Conservation (phyloP, 495 filamentous ascomycete species). For the Apiosordaria backusii region DNA sequence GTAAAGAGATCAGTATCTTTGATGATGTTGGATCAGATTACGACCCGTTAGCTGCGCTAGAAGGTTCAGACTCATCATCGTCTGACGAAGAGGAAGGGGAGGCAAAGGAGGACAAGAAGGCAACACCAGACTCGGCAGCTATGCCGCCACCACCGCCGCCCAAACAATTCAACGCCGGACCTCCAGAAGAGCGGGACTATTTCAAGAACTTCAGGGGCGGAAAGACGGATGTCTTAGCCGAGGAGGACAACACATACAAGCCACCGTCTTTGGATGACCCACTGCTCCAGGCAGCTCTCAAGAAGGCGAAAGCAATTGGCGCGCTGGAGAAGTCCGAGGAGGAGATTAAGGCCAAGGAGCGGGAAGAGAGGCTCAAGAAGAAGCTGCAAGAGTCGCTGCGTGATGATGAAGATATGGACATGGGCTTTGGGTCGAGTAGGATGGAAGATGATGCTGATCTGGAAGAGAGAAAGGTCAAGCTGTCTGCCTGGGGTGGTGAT, state of each 20-base stretch:
- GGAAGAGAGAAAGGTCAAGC: constrained; percentile 56
- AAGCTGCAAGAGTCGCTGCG: constrained; percentile 74
- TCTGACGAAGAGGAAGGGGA: constrained; percentile 27
- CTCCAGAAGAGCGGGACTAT: constrained; percentile 51
- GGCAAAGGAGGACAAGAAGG: constrained; percentile 12
- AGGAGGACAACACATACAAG: constrained; percentile 39
- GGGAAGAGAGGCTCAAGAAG: constrained; percentile 62
- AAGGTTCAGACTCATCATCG: constrained; percentile 48
- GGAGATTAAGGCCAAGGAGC: constrained; percentile 44
- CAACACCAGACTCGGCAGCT: constrained; percentile 12
- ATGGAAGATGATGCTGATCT: constrained; percentile 75
- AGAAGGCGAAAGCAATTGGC: constrained; percentile 74
- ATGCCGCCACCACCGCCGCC: constrained; percentile 45
- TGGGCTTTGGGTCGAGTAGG: constrained; percentile 86
- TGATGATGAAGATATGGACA: constrained; percentile 88
- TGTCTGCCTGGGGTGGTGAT: constrained; percentile 57
- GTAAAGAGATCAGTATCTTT: constrained; percentile 74
- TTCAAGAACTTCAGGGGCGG: constrained; percentile 47
- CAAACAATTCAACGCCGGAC: constrained; percentile 22
- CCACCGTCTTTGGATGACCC: constrained; percentile 65
- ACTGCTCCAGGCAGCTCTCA: constrained; percentile 75
- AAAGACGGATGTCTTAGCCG: constrained; percentile 41
- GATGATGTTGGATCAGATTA: constrained; percentile 83
- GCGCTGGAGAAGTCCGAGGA: constrained; percentile 45
- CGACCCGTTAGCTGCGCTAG: constrained; percentile 74